Evolutionary conservation across 495 filamentous ascomycete genomes (phyloP).

Genomic region (Trichocladium uniseriatum): DNA sequence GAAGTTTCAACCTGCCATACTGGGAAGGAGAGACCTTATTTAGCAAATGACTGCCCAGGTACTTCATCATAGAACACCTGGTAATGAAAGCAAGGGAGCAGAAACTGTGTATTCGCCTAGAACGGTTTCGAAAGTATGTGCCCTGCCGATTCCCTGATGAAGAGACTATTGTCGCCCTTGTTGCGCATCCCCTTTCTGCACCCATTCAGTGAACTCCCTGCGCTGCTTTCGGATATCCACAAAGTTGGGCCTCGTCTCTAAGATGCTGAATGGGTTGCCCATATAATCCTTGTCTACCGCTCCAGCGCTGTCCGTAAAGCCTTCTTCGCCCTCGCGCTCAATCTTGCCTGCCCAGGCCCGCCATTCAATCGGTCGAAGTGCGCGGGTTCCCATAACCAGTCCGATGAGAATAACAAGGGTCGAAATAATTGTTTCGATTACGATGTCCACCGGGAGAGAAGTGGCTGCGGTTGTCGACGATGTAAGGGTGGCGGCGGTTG

Average conservation of each 20-base stretch:
- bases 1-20: no score
- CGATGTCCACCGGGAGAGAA: slow-evolving; percentile 65
- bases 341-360: slow-evolving; percentile 75
- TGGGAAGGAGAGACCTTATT: no score
- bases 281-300: slow-evolving; percentile 40
- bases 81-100: background rate
- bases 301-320: slow-evolving; percentile 64
- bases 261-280: slow-evolving; percentile 41
- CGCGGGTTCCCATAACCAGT: slow-evolving; percentile 58
- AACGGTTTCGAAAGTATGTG: no score
- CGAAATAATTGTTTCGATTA: slow-evolving; percentile 64
- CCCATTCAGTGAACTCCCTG: slow-evolving; percentile 69
- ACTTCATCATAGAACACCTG: no score
- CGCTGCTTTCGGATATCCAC: slow-evolving; percentile 56
- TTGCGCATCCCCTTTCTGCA: slow-evolving; percentile 28
- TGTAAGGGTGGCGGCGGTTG: slow-evolving; percentile 40
- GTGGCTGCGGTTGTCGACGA: slow-evolving; percentile 24
- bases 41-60: no score
- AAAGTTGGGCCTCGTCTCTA: slow-evolving; percentile 41
- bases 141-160: no score
- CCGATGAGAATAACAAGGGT: slow-evolving; percentile 59
- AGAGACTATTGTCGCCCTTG: slow-evolving; percentile 1
- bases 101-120: background rate
- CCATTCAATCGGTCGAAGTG: slow-evolving; percentile 70
- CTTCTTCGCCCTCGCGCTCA: slow-evolving; percentile 61